Base-by-base conservation (phyloP, 2,329 filamentous ascomycete genomes). In the Colletotrichum agaves region DNA sequence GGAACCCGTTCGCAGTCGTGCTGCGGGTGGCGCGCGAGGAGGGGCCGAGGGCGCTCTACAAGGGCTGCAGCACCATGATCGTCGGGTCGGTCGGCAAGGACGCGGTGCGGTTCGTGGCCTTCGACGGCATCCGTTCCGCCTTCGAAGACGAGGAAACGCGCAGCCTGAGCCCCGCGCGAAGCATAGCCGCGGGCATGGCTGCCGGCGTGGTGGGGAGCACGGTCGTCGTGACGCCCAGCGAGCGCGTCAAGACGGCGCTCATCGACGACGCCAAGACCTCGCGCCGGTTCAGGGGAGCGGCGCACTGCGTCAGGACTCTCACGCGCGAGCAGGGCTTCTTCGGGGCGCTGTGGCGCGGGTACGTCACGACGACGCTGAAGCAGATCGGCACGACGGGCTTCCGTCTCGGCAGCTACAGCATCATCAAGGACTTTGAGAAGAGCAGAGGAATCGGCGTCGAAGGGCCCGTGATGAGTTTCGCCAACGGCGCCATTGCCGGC, bases 21-120 rank as follows among this genome's bases (percentile, higher is more conserved):
- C 47, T 65, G 15, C 62, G 62, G 21, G 62, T 65, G 4, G 62
- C 62, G 0, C 62, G 56, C 37, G 62, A 65, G 1, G 62, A 65
- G 31, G 62, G 62, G 3, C 4, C 55, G 31, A 15, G 43, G 3
- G 47, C 62, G 11, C 47, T 65, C 15, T 65, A 65, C 56, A 65
- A 61, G 47, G 62, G 62, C 8, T 65, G 62, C 46, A 65, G 62
- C 39, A 61, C 62, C n/a, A 55, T 65, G 62, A 53, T 65, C 39
- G 47, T 65, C 5, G 62, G 62, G 2, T 65, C 62, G 12, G 19
- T 65, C 47, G 62, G 62, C 27, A 65, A 65, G 11, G 62, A 65
- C n/a, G 62, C 62, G 3, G 62, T 65, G 11, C 57, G 62, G 7
- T 65, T 65, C 47, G 27, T 65, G 19, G 62, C 56, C 5, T 65